Evolutionary conservation across 208 protist species (phyloP), one percentile per base, ranked within the genome.

Genomic region (Sergeia podlipaevii): DNA sequence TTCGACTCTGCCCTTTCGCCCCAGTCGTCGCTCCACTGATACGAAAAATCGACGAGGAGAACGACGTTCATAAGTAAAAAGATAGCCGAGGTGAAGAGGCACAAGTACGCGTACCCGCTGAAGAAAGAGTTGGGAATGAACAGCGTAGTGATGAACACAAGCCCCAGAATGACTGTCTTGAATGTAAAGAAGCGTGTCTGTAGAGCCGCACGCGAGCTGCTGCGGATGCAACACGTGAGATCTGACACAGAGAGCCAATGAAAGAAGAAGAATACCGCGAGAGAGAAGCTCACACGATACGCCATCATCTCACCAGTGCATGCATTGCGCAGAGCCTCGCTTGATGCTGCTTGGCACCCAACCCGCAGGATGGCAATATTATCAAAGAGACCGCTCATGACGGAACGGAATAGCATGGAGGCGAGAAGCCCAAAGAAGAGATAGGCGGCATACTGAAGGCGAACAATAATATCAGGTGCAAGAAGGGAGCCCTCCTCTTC

Each of bases 21-120:
- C 91, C 91, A 97, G 5, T 84, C 76, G 34, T 97, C 93, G 60
- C 83, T 96, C 79, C 94, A 96, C 32, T 81, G 60, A 67, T 97
- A 97, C 28, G 85, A 82, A 58, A 97, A 98, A 46, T 98, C 96
- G 21, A 98, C 88, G 5, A 98, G 70, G 29, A 97, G 82, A 17
- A 98, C 44, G n/a, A 97, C 73, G 56, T 95, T 93, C 56, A 96
- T 73, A 32, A 96, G 32, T 0, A 96, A 62, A 55, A 95, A 96
- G 10, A 95, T 11, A 17, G 67, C 87, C 15, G 82, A 89, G 18
- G 68, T 61, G 59, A 93, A 67, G n/a, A 96, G 58, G 61, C 84
- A 93, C 2, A 89, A 32, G 43, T 91, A 91, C 23, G 83, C 88
- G 67, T 95, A 96, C 2, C 49, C 32, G 11, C 60, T 54, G 51